Conservation (phyloP, 1,139 yeast genomes). For the Taphrina populina region DNA sequence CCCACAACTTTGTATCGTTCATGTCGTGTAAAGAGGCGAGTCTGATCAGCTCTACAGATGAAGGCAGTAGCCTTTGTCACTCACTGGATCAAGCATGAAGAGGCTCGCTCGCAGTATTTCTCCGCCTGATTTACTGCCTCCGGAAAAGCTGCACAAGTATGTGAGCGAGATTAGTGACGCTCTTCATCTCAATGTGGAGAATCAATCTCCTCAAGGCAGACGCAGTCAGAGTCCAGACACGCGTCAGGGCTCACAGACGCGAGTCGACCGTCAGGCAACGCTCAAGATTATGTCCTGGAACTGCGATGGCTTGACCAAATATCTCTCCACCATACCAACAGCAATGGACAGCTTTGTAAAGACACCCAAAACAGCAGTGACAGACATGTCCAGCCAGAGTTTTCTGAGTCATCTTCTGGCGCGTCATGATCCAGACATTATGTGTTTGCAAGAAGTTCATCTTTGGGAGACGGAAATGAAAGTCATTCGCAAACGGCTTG, state of each 20-base stretch:
- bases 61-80: no score
- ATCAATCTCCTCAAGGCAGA: not conserved
- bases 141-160: slow-evolving; percentile 1
- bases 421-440: slow-evolving; percentile 16
- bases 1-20: no score
- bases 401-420: slow-evolving; percentile 1
- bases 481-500: slow-evolving; percentile 1
- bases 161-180: not conserved
- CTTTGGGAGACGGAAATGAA: slow-evolving; percentile 1
- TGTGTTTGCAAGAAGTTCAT: slow-evolving; percentile 28
- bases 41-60: no score
- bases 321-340: slow-evolving; percentile 1
- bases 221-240: not conserved
- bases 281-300: slow-evolving; percentile 30
- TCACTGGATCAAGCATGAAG: slow-evolving; percentile 1
- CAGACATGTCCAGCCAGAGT: slow-evolving; percentile 1
- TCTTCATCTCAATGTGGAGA: not conserved
- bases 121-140: not conserved
- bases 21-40: no score
- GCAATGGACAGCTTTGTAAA: slow-evolving; percentile 17
- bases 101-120: slow-evolving; percentile 2
- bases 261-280: not conserved
- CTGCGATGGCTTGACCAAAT: slow-evolving; percentile 24
- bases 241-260: not conserved
- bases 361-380: not conserved